phyloP scores from a whole-genome alignment of 495 filamentous ascomycete genomes.

The Daldinia vernicosa region DNA sequence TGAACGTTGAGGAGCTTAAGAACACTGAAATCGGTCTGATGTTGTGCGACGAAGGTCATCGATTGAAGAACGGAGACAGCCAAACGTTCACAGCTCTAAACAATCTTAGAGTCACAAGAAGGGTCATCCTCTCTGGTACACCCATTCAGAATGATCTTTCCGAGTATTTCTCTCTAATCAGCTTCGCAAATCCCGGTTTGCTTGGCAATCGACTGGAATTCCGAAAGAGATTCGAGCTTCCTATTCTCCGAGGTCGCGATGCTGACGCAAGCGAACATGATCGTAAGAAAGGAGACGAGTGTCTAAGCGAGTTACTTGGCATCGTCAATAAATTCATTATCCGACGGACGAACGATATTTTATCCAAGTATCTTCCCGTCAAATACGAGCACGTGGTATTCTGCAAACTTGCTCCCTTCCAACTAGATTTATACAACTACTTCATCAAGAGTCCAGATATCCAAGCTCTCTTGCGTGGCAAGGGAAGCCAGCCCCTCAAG shows the following conservation, averaged over 20 bases:
- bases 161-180: constrained; percentile 95
- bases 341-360: constrained; percentile 94
- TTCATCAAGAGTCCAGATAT: constrained; percentile 97
- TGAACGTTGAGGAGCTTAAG: constrained; percentile 88
- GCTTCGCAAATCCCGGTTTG: constrained; percentile 94
- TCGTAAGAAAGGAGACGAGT: constrained; percentile 83
- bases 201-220: constrained; percentile 92
- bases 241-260: constrained; percentile 92
- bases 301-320: constrained; percentile 78
- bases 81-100: constrained; percentile 93
- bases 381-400: constrained; percentile 99
- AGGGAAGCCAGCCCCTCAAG: constrained; percentile 95
- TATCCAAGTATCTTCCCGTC: constrained; percentile 97
- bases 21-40: constrained; percentile 90
- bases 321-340: constrained; percentile 99
- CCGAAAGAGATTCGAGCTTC: constrained; percentile 91
- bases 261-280: constrained; percentile 87
- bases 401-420: constrained; percentile 93
- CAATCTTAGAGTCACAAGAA: constrained; percentile 84
- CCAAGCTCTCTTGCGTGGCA: constrained; percentile 88
- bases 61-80: constrained; percentile 97
- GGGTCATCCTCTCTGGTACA: constrained; percentile 96
- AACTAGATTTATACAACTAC: constrained; percentile 91
- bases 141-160: constrained; percentile 98
- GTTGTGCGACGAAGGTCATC: constrained; percentile 98